Conservation (phyloP, 768 basidiomycete genomes). For the Phanerochaete carnosa region DNA sequence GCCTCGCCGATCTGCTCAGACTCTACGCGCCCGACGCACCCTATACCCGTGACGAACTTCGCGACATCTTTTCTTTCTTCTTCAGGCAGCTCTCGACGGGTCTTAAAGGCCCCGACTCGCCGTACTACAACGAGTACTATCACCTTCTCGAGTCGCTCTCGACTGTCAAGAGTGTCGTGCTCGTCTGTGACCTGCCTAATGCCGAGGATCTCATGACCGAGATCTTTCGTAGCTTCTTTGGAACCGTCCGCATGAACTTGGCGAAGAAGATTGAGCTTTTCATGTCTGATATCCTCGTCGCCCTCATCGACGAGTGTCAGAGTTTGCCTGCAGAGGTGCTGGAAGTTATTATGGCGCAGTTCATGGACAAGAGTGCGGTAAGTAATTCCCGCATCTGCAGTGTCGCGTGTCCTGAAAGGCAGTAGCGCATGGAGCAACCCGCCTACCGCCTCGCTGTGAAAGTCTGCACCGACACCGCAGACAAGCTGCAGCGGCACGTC, state of each 20-base stretch:
- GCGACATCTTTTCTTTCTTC: constrained; percentile 98
- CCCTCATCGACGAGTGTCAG: constrained; percentile 83
- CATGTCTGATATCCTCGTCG: constrained; percentile 86
- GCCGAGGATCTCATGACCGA: constrained; percentile 82
- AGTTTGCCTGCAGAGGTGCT: constrained; percentile 76
- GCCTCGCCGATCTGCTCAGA: constrained; percentile 88
- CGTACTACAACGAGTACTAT: constrained; percentile 91
- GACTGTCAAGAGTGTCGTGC: constrained; percentile 90
- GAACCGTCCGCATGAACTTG: constrained; percentile 68
- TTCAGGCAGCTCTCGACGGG: constrained; percentile 77
- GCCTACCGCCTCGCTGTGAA: constrained; percentile 81
- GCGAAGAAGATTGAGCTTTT: constrained; percentile 82
- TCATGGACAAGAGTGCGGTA: constrained; percentile 75
- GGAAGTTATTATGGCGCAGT: constrained; percentile 81
- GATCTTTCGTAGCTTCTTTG: constrained; percentile 82
- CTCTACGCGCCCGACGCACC: constrained; percentile 97
- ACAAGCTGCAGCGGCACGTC: constrained; percentile 86
- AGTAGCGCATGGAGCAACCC: constrained; percentile 65
- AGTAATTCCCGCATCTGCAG: constrained; percentile 22
- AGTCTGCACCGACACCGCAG: constrained; percentile 79
- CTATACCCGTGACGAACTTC: constrained; percentile 82
- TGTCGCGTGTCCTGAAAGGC: constrained; percentile 6
- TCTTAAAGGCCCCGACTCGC: constrained; percentile 71
- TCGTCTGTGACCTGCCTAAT: constrained; percentile 87
- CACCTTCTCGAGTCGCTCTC: constrained; percentile 93